Evolutionary conservation across 2,329 filamentous ascomycete species (phyloP).

Genomic region (Thermothelomyces thermophilus): DNA sequence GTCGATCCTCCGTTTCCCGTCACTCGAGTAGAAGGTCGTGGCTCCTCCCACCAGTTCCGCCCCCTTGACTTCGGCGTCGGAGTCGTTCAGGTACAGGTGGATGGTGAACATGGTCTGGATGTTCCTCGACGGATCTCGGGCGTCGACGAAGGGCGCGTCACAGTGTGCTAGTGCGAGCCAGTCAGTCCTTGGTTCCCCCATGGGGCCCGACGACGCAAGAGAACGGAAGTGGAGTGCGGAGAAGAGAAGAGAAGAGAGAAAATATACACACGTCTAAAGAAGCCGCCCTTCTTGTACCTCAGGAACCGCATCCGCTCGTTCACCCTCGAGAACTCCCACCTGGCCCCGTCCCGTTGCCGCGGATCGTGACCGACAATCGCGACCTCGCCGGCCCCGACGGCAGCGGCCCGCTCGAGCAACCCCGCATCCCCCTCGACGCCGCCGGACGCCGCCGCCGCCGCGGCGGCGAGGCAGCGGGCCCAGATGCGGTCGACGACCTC

Average conservation of each 20-base stretch:
- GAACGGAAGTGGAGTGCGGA: too few relatives aligned
- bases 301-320: conserved; percentile 73
- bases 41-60: conserved; percentile 45
- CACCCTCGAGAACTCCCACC: conserved; percentile 44
- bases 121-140: conserved; percentile 37
- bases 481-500: conserved; percentile 58
- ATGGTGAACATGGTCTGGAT: conserved; percentile 46
- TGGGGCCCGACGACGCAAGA: background rate
- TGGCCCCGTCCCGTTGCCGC: conserved; percentile 17
- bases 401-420: conserved; percentile 35
- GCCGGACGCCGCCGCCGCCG: conserved; percentile 16
- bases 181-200: background rate
- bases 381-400: conserved; percentile 24
- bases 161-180: conserved; percentile 48
- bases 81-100: conserved; percentile 50
- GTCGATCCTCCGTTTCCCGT: conserved; percentile 40
- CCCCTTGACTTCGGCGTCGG: conserved; percentile 33
- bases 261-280: conserved; percentile 57
- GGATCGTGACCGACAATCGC: background rate
- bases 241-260: too few relatives aligned
- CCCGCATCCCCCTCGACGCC: conserved; percentile 26
- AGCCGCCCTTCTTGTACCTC: conserved; percentile 64
- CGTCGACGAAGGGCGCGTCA: conserved; percentile 56
- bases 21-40: conserved; percentile 45
- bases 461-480: conserved; percentile 44